Evolutionary conservation across 2,329 filamentous ascomycete species (phyloP), one percentile per base, ranked within the genome.

Genomic region (Magnaporthiopsis rhizophila): DNA sequence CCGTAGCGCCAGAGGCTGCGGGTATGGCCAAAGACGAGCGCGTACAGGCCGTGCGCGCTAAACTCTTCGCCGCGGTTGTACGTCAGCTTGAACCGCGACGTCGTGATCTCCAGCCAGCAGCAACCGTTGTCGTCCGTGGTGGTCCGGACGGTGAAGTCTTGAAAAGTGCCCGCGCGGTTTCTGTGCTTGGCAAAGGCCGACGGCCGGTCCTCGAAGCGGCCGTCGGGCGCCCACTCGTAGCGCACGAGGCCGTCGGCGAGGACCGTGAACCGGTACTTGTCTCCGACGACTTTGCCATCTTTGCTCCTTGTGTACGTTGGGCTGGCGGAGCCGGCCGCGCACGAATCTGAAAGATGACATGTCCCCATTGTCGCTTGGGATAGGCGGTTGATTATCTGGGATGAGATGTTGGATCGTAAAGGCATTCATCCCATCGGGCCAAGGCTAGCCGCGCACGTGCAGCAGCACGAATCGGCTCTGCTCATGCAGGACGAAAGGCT

Each of bases 171-270:
- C 21, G 18, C 45, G 2, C 45, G 13, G 45, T 76, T 72, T 32
- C 86, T 78, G 67, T 84, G 81, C 64, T 84, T 76, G n/a, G 85
- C 86, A 69, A 88, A 85, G 12, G 82, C 83, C 0, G 84, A 87
- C 0, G 83, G 82, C 5, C 85, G 80, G 70, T 89, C 85, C 70
- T 88, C 86, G 68, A 88, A 89, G 45, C 75, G 69, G 61, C 81
- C 79, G 66, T 88, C 85, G 13, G 78, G 75, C 0, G 85, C 80
- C 83, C 84, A 89, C 73, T 88, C 86, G 66, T 83, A 87, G 38
- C 86, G 82, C 34, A 88, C 67, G 2, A 88, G 75, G 2, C 80
- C 76, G 62, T 86, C 80, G 12, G 79, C 81, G 61, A 89, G 76
- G 60, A 88, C 67, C 11, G 82, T 87, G 71, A 88, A 88, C 64